A percentile compares a stretch with the other conserved stretches of the same genome.
These are phyloP conservation scores for Yarrowia sp. DNA, from an alignment of 805 yeast genomes.

Conservation along the genomic window DNA sequence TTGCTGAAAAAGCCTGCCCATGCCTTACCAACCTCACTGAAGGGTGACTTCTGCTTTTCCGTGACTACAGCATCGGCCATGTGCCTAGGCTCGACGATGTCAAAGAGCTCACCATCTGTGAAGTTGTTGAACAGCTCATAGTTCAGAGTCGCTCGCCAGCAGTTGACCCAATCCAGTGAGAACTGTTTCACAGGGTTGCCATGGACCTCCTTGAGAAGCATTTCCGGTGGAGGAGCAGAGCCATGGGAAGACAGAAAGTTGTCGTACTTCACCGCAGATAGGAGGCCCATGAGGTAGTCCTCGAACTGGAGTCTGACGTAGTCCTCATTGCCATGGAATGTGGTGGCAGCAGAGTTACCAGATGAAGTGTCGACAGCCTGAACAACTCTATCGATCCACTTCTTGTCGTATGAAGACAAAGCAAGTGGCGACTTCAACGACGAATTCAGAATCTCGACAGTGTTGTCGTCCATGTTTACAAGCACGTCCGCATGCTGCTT, in stretches of 20 bases:
- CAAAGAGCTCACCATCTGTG: slow-evolving; percentile 71
- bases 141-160: slow-evolving; percentile 56
- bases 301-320: slow-evolving; percentile 84
- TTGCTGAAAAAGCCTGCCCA: slow-evolving; percentile 9
- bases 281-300: slow-evolving; percentile 75
- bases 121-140: slow-evolving; percentile 50
- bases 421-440: slow-evolving; percentile 45
- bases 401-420: slow-evolving; percentile 61
- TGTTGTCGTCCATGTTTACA: slow-evolving; percentile 57
- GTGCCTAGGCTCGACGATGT: slow-evolving; percentile 51
- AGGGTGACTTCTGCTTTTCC: slow-evolving; percentile 1
- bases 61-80: slow-evolving; percentile 30
- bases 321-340: slow-evolving; percentile 75
- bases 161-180: slow-evolving; percentile 45
- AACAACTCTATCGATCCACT: slow-evolving; percentile 62
- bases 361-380: slow-evolving; percentile 45
- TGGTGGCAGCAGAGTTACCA: slow-evolving; percentile 25
- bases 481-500: slow-evolving; percentile 62
- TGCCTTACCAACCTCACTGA: slow-evolving; percentile 14
- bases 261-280: slow-evolving; percentile 68
- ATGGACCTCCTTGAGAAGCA: slow-evolving; percentile 35
- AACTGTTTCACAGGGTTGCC: slow-evolving; percentile 44
- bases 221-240: slow-evolving; percentile 39
- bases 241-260: slow-evolving; percentile 48
- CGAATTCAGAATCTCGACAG: slow-evolving; percentile 40